phyloP scores from a whole-genome alignment of 176 grass and related monocot species.

The Juncus inflexus region DNA sequence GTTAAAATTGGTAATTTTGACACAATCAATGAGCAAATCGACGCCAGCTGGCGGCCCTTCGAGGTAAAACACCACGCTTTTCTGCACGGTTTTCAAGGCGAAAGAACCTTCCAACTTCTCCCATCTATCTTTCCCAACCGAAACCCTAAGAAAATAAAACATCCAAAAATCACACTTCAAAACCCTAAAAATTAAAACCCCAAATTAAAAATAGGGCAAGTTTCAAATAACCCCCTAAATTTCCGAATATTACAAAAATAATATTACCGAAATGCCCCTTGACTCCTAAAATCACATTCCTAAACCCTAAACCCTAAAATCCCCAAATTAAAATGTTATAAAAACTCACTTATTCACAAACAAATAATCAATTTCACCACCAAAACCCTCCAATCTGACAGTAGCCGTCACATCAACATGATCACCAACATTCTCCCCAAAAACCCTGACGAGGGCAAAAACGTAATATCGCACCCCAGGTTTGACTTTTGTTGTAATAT shows the following conservation, averaged over 20 bases:
- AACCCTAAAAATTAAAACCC: too few species aligned
- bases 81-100: constrained; percentile 43
- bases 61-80: constrained; percentile 53
- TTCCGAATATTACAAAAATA: background rate
- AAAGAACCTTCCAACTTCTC: constrained; percentile 87
- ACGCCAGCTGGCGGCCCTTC: constrained; percentile 73
- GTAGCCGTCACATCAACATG: constrained; percentile 61
- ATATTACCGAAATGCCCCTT: constrained; percentile 64
- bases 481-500: constrained; percentile 72
- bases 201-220: background rate
- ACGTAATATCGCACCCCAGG: constrained; percentile 40
- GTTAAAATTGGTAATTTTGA: constrained; percentile 37
- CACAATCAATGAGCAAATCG: constrained; percentile 83
- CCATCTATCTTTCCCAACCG: constrained; percentile 37
- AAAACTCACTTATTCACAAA: constrained; percentile 54
- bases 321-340: too few species aligned
- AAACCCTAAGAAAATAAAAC: constrained; percentile 21
- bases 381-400: constrained; percentile 53
- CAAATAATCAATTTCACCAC: constrained; percentile 50
- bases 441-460: constrained; percentile 59
- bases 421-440: constrained; percentile 40
- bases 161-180: too few species aligned
- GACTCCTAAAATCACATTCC: constrained; percentile 2
- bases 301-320: too few species aligned
- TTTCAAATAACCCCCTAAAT: background rate